Evolutionary conservation across 1,139 yeast genomes (phyloP).

Genomic region (Taiozyma sp.): DNA sequence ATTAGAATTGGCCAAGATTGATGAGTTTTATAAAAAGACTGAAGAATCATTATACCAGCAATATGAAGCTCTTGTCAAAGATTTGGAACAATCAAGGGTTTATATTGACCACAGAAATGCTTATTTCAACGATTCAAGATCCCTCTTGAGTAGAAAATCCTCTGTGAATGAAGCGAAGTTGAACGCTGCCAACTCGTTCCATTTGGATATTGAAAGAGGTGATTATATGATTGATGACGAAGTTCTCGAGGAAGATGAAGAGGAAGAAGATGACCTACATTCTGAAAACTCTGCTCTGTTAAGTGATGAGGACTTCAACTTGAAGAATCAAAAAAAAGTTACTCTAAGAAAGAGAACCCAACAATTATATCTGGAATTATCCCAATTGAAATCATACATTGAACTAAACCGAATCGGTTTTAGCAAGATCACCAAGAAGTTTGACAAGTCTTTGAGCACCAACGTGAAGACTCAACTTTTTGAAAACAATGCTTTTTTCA

Average conservation of each 20-base stretch:
- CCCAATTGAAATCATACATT: conserved; percentile 60
- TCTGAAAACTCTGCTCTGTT: conserved; percentile 32
- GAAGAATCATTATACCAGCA: conserved; percentile 43
- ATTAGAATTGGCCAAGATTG: conserved; percentile 53
- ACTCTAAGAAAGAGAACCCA: conserved; percentile 51
- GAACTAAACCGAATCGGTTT: conserved; percentile 67
- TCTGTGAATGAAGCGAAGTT: conserved; percentile 17
- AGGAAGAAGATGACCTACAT: conserved; percentile 25
- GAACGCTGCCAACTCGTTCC: conserved; percentile 15
- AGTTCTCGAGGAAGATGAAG: conserved; percentile 28
- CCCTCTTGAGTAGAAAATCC: conserved; percentile 17
- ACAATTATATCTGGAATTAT: conserved; percentile 51
- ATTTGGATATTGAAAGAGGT: conserved; percentile 13
- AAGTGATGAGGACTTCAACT: conserved; percentile 30
- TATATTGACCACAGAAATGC: conserved; percentile 11
- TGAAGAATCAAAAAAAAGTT: conserved; percentile 37
- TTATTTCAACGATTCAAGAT: conserved; percentile 10
- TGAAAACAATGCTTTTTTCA: conserved; percentile 38
- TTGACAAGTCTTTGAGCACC: conserved; percentile 56
- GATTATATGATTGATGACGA: conserved; percentile 13
- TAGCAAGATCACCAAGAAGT: conserved; percentile 61
- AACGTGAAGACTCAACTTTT: conserved; percentile 40
- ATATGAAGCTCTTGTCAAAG: conserved; percentile 47
- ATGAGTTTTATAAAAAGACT: conserved; percentile 49
- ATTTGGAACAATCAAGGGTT: conserved; percentile 29